Percentiles rank a stretch among this genome's conserved stretches.
phyloP scores from a whole-genome alignment of 2,329 filamentous ascomycete species.

The Cladosporium halotolerans region DNA sequence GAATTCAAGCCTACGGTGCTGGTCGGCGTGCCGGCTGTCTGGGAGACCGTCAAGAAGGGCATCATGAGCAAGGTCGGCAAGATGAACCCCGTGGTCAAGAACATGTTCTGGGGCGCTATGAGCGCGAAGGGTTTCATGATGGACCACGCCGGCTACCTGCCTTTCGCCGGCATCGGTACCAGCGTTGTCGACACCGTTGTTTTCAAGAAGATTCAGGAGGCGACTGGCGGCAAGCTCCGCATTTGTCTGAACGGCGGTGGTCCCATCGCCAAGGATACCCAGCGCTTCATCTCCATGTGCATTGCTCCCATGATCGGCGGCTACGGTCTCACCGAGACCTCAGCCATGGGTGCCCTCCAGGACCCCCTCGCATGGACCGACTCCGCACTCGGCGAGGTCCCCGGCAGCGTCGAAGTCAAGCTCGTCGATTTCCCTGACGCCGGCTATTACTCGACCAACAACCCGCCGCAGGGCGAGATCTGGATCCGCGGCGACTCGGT shows the following conservation, averaged over 20 bases:
- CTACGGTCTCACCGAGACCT: slow-evolving; percentile 93
- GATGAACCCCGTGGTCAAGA: slow-evolving; percentile 62
- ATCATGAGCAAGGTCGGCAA: slow-evolving; percentile 72
- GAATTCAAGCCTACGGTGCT: slow-evolving; percentile 85
- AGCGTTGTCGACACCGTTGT: slow-evolving; percentile 72
- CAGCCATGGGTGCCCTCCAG: slow-evolving; percentile 65
- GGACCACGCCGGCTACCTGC: slow-evolving; percentile 40
- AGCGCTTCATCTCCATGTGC: slow-evolving; percentile 84
- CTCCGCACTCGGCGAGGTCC: slow-evolving; percentile 68
- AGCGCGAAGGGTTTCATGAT: slow-evolving; percentile 57
- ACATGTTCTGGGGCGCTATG: slow-evolving; percentile 69
- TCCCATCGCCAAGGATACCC: slow-evolving; percentile 79
- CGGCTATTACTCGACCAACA: slow-evolving; percentile 70
- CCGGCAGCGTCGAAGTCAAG: slow-evolving; percentile 77
- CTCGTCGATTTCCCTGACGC: slow-evolving; percentile 84
- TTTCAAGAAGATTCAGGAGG: slow-evolving; percentile 85
- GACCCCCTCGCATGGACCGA: slow-evolving; percentile 81
- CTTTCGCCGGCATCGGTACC: slow-evolving; percentile 47
- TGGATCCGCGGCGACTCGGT: slow-evolving; percentile 76
- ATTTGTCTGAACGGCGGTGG: slow-evolving; percentile 94
- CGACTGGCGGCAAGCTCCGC: slow-evolving; percentile 80
- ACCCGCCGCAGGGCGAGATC: slow-evolving; percentile 84
- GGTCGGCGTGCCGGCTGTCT: slow-evolving; percentile 91
- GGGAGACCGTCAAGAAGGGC: slow-evolving; percentile 96
- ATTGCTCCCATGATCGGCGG: slow-evolving; percentile 91